Conservation (phyloP, 805 yeast genomes). For the Wilhelminamyces savonicus region DNA sequence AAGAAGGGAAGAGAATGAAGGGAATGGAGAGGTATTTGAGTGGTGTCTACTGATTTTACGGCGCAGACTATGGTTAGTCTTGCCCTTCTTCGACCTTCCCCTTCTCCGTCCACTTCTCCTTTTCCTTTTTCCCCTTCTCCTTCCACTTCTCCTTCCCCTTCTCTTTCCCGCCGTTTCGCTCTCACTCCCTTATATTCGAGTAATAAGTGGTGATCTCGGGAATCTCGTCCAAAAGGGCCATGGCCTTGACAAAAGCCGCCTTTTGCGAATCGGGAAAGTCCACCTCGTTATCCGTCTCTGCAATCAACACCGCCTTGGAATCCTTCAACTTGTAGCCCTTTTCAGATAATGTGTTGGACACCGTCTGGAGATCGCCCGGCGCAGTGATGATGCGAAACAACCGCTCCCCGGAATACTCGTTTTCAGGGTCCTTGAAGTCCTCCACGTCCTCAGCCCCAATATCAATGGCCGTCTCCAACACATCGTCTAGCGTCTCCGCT, state of each 20-base stretch:
- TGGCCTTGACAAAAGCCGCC: conserved; percentile 50
- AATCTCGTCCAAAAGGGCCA: conserved; percentile 61
- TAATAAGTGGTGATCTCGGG: conserved; percentile 81
- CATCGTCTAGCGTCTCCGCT: conserved; percentile 47
- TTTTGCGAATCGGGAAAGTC: conserved; percentile 47
- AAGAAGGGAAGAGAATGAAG: too few relatives aligned
- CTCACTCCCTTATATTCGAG: conserved; percentile 49
- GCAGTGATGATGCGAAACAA: conserved; percentile 51
- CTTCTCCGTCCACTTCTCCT: too few relatives aligned
- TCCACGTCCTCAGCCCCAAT: conserved; percentile 76
- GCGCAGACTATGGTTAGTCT: too few relatives aligned
- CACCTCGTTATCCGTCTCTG: conserved; percentile 56
- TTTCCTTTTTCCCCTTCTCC: too few relatives aligned
- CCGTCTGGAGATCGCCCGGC: conserved; percentile 52
- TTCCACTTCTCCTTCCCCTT: too few relatives aligned
- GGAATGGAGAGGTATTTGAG: too few relatives aligned
- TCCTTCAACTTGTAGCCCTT: conserved; percentile 57
- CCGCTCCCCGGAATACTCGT: conserved; percentile 31
- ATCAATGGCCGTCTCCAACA: conserved; percentile 72
- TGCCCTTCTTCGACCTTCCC: too few relatives aligned
- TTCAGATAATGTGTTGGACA: conserved; percentile 53
- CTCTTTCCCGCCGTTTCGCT: too few relatives aligned
- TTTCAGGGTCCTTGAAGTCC: conserved; percentile 37
- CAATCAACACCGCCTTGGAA: conserved; percentile 61
- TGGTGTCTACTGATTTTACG: too few relatives aligned